Evolutionary conservation across 2,329 filamentous ascomycete genomes (phyloP), one percentile per base, ranked within the genome.

Genomic region (Dothideomycetes sp.): DNA sequence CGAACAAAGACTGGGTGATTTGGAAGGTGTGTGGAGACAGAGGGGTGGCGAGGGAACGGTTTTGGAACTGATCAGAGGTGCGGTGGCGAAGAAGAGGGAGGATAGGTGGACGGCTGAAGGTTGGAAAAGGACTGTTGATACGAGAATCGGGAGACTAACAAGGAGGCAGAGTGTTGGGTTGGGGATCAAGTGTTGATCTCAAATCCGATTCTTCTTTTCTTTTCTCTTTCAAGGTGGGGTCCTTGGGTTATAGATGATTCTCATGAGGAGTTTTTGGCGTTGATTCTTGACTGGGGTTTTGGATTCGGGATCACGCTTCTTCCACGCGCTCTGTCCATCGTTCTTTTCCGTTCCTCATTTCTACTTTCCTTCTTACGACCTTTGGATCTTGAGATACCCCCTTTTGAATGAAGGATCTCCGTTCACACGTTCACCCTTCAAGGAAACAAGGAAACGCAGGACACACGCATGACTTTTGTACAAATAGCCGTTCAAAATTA

Each of bases 51-150:
- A 56, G 1, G 49, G 49, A 11, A 51, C 57, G 45, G 41, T 60
- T 4, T 42, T 56, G 20, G 52, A 52, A 42, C 65, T 64, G 53
- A 58, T 65, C 43, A 56, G 51, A 3, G 51, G 51, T 44, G 64
- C 62, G 28, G 45, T 68, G 44, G 53, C 55, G 45, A 61, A 57
- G 52, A 53, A 57, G 37, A 50, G 51, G 19, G 56, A 51, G 24
- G 51, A 51, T 35, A 49, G 59, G 24, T 36, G 47, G 1, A 49
- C 36, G 6, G 55, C 55, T n/a, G 16, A 50, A 43, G 53, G 34
- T 11, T 61, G 53, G 54, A 30, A 23, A 16, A 8, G 30, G 12
- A 33, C 16, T 10, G 30, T 33, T 17, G 37, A 41, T 33, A 30
- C 16, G 3, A 17, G 20, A 10, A 4, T 41, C 17, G 29, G n/a